Conservation (phyloP, 2,329 filamentous ascomycete genomes). For the Sclerotinia minor region DNA sequence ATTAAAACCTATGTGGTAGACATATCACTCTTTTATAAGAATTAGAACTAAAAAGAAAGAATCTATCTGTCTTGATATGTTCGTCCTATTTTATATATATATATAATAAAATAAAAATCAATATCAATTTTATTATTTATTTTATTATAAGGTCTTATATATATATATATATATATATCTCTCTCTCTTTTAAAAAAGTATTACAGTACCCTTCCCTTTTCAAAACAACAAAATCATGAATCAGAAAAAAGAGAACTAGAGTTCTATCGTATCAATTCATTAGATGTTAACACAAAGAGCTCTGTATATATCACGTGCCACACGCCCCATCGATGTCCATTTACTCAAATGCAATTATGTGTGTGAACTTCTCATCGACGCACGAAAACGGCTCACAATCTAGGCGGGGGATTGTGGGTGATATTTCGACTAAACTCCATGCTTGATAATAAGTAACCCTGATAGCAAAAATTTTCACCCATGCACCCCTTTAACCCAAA, state of each 20-base stretch:
- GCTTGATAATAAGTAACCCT: neutral
- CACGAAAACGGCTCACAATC: neutral
- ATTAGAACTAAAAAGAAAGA: no score
- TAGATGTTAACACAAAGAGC: neutral
- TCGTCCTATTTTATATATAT: no score
- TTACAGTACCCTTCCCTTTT: no score
- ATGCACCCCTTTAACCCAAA: constrained; percentile 33
- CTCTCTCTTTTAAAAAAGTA: neutral
- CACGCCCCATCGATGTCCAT: neutral
- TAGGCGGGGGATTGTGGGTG: neutral
- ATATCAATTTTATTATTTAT: no score
- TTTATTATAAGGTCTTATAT: no score
- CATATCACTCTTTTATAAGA: no score
- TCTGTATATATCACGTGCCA: constrained; percentile 4
- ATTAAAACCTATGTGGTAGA: no score
- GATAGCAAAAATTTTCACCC: constrained; percentile 8
- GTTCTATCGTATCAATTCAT: neutral
- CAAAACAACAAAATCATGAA: neutral
- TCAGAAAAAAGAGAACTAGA: neutral
- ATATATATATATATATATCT: no score
- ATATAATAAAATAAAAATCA: neutral
- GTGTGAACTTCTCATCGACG: constrained; percentile 1
- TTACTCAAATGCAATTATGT: constrained; percentile 5
- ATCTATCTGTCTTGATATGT: no score
- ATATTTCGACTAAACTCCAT: constrained; percentile 17